Conservation (phyloP, 169 alveolate species). For the Plasmodium inui region DNA sequence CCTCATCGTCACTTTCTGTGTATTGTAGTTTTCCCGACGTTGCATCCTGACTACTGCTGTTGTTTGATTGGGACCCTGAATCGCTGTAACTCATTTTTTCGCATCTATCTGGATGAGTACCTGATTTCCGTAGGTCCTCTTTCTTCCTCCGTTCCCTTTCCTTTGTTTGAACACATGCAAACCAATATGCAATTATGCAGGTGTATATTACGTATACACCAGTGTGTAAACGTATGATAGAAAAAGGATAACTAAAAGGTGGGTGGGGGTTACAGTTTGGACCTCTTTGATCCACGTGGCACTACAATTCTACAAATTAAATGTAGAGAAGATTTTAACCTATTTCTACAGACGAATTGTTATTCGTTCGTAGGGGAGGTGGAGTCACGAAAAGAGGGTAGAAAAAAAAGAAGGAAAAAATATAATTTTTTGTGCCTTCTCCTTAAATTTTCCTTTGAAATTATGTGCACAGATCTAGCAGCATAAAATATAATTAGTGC, state of each 20-base stretch:
- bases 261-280: neutral
- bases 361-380: neutral
- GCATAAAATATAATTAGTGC: neutral
- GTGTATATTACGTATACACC: conserved; percentile 9
- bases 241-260: neutral
- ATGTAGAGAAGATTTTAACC: neutral
- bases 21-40: conserved; percentile 66
- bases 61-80: conserved; percentile 46
- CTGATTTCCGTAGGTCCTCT: neutral
- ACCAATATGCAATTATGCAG: conserved; percentile 15
- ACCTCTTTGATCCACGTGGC: neutral
- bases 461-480: neutral
- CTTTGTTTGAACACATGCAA: conserved; percentile 4
- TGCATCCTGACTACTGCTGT: conserved; percentile 59
- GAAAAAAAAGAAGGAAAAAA: neutral
- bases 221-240: neutral
- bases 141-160: neutral
- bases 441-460: neutral
- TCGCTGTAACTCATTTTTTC: conserved; percentile 54
- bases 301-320: neutral
- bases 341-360: neutral
- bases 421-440: neutral
- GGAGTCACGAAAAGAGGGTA: neutral
- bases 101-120: neutral
- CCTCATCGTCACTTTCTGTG: conserved; percentile 75